These are phyloP conservation scores for Penicillium palitans DNA, from an alignment of 2,329 filamentous ascomycete genomes.

Conservation along the genomic window DNA sequence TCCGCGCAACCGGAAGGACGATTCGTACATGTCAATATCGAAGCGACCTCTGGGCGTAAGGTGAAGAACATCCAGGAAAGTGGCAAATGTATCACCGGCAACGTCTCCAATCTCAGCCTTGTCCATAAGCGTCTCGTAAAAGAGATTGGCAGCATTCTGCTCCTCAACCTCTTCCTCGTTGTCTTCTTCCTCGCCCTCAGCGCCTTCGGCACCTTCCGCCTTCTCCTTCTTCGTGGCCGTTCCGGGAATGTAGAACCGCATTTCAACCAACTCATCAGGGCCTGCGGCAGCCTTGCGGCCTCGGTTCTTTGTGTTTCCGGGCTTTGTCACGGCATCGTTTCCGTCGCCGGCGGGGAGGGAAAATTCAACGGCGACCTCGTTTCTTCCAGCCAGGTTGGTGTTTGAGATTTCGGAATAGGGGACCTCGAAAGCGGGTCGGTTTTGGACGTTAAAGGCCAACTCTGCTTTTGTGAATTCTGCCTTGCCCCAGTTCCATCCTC, in stretches of 20 bases:
- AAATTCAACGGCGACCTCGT: conserved; percentile 96
- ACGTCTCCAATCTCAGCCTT: conserved; percentile 99
- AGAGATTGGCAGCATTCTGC: conserved; percentile 93
- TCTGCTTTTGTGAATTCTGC: conserved; percentile 95
- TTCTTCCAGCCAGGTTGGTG: conserved; percentile 95
- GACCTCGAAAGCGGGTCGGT: conserved; percentile 92
- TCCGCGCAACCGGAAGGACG: conserved; percentile 91
- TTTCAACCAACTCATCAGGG: conserved; percentile 91
- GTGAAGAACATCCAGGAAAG: conserved; percentile 94
- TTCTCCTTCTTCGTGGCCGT: conserved; percentile 73
- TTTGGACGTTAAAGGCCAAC: conserved; percentile 94
- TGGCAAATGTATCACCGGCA: conserved; percentile 96
- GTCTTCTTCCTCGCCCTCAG: conserved; percentile 62
- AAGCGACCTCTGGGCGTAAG: conserved; percentile 98
- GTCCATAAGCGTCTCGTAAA: conserved; percentile 96
- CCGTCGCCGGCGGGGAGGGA: conserved; percentile 71
- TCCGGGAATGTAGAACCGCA: conserved; percentile 98
- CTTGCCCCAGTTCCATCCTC: conserved; percentile 99
- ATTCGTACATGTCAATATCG: conserved; percentile 99
- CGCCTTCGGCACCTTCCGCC: conserved; percentile 66
- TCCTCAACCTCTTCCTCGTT: conserved; percentile 75
- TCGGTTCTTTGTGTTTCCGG: conserved; percentile 68
- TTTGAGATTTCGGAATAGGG: conserved; percentile 97
- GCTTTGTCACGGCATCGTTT: conserved; percentile 69
- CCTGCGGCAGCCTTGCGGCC: conserved; percentile 89